Evolutionary conservation across 371 early-diverging fungal genomes (phyloP).

Genomic region (Mucor racemosus): DNA sequence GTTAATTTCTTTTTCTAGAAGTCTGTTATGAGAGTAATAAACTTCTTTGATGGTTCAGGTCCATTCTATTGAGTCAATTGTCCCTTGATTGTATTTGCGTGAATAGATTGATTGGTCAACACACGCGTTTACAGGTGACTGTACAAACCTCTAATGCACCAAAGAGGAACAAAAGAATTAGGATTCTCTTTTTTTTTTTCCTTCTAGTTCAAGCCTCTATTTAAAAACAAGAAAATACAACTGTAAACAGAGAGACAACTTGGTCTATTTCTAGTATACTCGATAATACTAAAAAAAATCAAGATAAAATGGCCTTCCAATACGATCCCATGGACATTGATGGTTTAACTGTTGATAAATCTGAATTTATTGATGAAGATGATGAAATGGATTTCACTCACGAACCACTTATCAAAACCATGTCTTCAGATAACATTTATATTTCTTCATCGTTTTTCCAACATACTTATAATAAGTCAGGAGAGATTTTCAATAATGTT

Average conservation of each 20-base stretch:
- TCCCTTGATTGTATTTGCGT: not conserved
- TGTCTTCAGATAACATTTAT: not conserved
- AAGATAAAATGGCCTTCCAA: not conserved
- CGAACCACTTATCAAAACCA: not conserved
- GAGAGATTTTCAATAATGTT: not conserved
- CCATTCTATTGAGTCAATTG: not conserved
- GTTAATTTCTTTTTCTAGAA: too few species aligned
- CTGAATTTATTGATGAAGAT: not conserved
- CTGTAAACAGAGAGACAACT: not conserved
- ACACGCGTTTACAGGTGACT: not conserved
- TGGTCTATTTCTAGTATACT: not conserved
- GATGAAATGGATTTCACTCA: not conserved
- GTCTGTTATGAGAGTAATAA: too few species aligned
- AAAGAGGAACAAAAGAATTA: not conserved
- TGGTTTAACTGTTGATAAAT: not conserved
- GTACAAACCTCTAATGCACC: not conserved
- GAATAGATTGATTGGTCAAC: not conserved
- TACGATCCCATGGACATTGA: slow-evolving; percentile 6
- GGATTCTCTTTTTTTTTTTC: not conserved
- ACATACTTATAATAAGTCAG: not conserved
- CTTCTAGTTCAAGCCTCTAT: not conserved
- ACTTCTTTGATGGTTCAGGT: too few species aligned
- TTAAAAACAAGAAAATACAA: not conserved
- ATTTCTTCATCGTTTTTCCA: not conserved
- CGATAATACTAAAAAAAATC: not conserved